These are phyloP conservation scores for Entomortierella chlamydospora DNA, from an alignment of 192 early-diverging fungal genomes.

Conservation along the genomic window DNA sequence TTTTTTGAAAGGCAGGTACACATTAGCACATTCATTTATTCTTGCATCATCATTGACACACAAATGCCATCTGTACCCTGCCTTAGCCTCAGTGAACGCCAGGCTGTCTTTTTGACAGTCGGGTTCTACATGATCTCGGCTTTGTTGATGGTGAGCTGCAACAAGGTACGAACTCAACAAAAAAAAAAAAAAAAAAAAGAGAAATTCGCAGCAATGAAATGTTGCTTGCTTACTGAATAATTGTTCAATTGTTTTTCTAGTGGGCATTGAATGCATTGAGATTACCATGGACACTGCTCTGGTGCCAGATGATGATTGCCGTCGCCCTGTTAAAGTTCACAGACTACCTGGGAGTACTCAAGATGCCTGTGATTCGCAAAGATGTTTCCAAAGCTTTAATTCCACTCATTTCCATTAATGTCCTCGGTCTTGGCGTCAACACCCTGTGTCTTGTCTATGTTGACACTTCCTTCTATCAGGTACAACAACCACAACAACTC, in stretches of 20 bases:
- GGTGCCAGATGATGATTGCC: constrained; percentile 65
- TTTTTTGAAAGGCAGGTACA: no score
- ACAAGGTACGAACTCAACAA: no score
- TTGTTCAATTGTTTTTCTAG: constrained; percentile 13
- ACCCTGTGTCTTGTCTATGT: constrained; percentile 69
- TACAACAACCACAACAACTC: no score
- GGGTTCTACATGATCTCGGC: constrained; percentile 45
- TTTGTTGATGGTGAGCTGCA: constrained; percentile 56
- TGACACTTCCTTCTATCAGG: constrained; percentile 71
- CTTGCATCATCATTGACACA: no score
- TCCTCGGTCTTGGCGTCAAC: constrained; percentile 67
- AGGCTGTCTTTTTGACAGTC: constrained; percentile 32
- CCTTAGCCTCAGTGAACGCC: constrained; percentile 26
- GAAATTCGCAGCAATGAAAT: no score
- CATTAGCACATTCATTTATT: no score
- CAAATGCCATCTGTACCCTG: no score
- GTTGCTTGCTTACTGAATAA: no score
- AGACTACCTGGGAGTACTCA: constrained; percentile 43
- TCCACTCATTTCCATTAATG: constrained; percentile 65
- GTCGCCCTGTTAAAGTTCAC: constrained; percentile 56
- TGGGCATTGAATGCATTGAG: constrained; percentile 63
- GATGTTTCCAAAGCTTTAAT: constrained; percentile 47
- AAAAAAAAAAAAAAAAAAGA: no score
- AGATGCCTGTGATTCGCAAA: constrained; percentile 54
- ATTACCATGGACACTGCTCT: constrained; percentile 65